Conservation (phyloP, 768 basidiomycete species). For the Gelatoporia subvermispora region DNA sequence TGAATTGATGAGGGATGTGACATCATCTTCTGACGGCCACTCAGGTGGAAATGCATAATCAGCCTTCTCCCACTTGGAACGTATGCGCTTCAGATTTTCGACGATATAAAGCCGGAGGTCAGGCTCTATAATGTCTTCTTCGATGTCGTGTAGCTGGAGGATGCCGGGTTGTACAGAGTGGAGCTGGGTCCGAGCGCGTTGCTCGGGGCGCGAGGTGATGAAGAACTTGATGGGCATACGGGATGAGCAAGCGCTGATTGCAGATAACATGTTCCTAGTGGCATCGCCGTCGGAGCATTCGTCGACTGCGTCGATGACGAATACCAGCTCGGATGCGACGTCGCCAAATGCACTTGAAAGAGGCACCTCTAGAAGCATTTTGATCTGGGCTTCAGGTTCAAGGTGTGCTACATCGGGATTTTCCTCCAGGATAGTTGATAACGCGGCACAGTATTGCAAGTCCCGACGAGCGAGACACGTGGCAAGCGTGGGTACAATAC, state of each 20-base stretch:
- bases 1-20: too few relatives aligned
- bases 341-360: constrained; percentile 4
- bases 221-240: neutral
- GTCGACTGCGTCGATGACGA: constrained; percentile 33
- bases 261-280: neutral
- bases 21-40: too few relatives aligned
- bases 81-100: neutral
- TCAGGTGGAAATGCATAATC: too few relatives aligned
- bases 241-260: neutral
- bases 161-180: neutral
- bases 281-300: constrained; percentile 20
- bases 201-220: constrained; percentile 1
- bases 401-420: constrained; percentile 1
- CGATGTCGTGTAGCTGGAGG: neutral
- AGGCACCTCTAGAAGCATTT: constrained; percentile 2
- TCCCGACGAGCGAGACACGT: neutral
- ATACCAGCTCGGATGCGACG: neutral
- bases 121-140: neutral
- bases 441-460: constrained; percentile 22
- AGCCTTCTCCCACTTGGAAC: too few relatives aligned
- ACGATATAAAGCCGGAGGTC: neutral
- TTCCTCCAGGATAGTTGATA: constrained; percentile 6
- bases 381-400: too few relatives aligned
- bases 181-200: neutral
- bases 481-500: constrained; percentile 20